Evolutionary conservation across 306 rosid species (phyloP).

Genomic region (Notholithocarpus densiflorus): DNA sequence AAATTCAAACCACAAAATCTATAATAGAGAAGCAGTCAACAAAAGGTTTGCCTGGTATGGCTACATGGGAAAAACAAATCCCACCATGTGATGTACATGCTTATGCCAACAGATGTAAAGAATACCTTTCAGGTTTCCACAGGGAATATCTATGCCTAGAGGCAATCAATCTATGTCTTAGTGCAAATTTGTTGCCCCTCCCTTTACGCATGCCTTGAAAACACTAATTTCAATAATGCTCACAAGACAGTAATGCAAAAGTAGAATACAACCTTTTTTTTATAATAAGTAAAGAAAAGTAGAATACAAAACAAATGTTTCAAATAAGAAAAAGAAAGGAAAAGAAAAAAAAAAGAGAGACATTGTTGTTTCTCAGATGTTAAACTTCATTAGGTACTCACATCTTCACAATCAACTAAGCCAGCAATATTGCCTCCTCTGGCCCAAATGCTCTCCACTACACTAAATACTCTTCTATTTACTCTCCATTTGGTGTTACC

Average conservation of each 20-base stretch:
- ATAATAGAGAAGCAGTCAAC: not conserved
- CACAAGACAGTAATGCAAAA: not conserved
- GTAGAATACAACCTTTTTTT: not conserved
- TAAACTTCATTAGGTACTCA: slow-evolving; percentile 33
- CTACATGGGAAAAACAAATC: not conserved
- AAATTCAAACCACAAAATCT: not conserved
- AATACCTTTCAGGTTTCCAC: not conserved
- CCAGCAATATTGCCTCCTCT: slow-evolving; percentile 82
- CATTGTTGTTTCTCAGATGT: not conserved
- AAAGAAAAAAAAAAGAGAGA: not conserved
- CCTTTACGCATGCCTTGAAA: not conserved
- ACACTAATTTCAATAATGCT: not conserved
- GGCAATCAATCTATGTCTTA: not conserved
- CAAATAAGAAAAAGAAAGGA: not conserved
- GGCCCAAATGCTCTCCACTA: slow-evolving; percentile 81
- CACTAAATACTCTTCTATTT: slow-evolving; percentile 59
- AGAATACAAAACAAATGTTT: not conserved
- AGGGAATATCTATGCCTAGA: not conserved
- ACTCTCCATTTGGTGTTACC: slow-evolving; percentile 86
- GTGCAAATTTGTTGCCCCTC: not conserved
- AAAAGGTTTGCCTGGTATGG: not conserved
- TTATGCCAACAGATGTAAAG: not conserved
- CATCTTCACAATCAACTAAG: slow-evolving; percentile 72
- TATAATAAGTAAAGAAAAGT: too few relatives aligned
- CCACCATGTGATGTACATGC: not conserved